Conservation (phyloP, 1,284 basidiomycete species). For the Apiotrichum akiyoshidainum region DNA sequence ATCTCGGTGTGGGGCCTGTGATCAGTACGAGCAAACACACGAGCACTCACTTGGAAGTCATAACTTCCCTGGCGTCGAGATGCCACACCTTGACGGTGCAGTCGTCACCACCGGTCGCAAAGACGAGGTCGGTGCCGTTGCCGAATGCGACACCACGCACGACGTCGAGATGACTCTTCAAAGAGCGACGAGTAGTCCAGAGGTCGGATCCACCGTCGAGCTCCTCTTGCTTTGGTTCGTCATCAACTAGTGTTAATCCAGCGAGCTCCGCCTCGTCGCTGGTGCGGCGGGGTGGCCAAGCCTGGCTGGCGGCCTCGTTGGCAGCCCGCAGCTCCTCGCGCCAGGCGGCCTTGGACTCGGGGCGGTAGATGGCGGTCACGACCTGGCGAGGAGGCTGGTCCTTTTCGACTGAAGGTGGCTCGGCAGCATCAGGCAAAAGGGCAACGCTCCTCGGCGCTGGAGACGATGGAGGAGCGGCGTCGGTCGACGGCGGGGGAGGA, state of each 20-base stretch:
- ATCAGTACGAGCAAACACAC: background rate
- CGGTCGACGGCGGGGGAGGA: background rate
- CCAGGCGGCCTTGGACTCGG: constrained; percentile 78
- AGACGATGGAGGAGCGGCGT: constrained; percentile 28
- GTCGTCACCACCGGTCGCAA: constrained; percentile 91
- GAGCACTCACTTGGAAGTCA: constrained; percentile 31
- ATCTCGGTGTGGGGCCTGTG: constrained; percentile 66
- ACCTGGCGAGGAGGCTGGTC: constrained; percentile 53
- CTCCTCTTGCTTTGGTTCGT: constrained; percentile 59
- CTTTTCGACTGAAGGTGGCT: background rate
- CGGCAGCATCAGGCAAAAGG: constrained; percentile 28
- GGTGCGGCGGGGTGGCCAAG: constrained; percentile 18
- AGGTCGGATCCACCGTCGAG: constrained; percentile 49
- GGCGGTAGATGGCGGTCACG: constrained; percentile 78
- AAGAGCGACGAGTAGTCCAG: constrained; percentile 77
- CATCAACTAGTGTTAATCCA: constrained; percentile 49
- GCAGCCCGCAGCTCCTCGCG: constrained; percentile 59
- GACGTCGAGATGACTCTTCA: constrained; percentile 86
- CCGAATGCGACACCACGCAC: constrained; percentile 81
- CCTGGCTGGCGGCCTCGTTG: constrained; percentile 47
- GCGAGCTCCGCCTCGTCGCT: constrained; percentile 42
- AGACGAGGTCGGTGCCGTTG: constrained; percentile 71
- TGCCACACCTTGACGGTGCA: constrained; percentile 92
- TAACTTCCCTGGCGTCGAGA: constrained; percentile 32
- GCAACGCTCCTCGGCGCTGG: constrained; percentile 26